A percentile compares a stretch with the other conserved stretches of the same genome.
Conservation (phyloP, 2,329 filamentous ascomycete species). For the Trichoderma atroviride region DNA sequence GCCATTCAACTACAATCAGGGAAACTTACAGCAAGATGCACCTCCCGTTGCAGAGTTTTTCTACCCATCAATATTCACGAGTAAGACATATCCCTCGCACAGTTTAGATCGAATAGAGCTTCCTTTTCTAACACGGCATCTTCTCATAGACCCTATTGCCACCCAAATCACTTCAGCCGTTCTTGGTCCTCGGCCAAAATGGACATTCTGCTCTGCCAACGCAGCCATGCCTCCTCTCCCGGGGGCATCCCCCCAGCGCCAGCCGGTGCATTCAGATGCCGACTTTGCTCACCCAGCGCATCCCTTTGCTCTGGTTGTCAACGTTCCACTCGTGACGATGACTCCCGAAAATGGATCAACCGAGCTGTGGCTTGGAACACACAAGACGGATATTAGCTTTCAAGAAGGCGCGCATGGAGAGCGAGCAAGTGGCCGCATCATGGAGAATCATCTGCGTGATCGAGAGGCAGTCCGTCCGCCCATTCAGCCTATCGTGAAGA, state of each 20-base stretch:
- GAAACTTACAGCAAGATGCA: conserved; percentile 64
- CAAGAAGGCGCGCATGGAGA: conserved; percentile 57
- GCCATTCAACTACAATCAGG: conserved; percentile 65
- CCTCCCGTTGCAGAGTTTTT: conserved; percentile 55
- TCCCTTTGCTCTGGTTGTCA: conserved; percentile 59
- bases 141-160: conserved; percentile 51
- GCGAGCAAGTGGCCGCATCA: conserved; percentile 55
- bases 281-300: conserved; percentile 58
- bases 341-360: conserved; percentile 57
- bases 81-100: conserved; percentile 39
- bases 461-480: conserved; percentile 46
- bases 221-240: conserved; percentile 55
- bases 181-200: conserved; percentile 57
- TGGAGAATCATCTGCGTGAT: conserved; percentile 43
- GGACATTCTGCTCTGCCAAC: conserved; percentile 63
- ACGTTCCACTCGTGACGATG: conserved; percentile 55
- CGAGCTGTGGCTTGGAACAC: conserved; percentile 63
- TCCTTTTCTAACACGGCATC: background rate
- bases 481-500: conserved; percentile 53
- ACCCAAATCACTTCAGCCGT: conserved; percentile 58
- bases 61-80: conserved; percentile 55
- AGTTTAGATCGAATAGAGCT: background rate
- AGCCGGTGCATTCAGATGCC: conserved; percentile 62
- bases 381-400: conserved; percentile 42
- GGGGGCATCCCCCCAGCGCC: conserved; percentile 45